Conservation (phyloP, 192 early-diverging fungal genomes). For the Haplosporangium gracile region DNA sequence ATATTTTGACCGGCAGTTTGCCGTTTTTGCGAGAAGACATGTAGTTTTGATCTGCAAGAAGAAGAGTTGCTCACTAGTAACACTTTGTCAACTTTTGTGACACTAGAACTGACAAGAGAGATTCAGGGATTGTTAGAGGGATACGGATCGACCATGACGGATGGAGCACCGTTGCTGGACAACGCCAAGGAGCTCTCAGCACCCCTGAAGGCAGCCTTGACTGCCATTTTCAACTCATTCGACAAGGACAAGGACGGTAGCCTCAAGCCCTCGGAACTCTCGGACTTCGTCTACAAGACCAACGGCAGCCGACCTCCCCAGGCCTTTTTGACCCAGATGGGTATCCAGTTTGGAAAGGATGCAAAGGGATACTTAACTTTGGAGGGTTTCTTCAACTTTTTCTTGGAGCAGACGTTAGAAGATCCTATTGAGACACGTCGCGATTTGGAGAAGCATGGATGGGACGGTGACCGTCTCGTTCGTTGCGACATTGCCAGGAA, state of each 20-base stretch:
- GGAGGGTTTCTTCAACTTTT: slow-evolving; percentile 68
- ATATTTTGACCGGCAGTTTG: neutral
- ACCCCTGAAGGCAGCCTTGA: slow-evolving; percentile 51
- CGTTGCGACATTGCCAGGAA: slow-evolving; percentile 46
- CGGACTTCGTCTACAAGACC: slow-evolving; percentile 62
- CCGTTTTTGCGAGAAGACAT: neutral
- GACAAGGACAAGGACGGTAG: slow-evolving; percentile 64
- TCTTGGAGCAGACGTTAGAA: slow-evolving; percentile 68
- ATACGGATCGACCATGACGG: slow-evolving; percentile 55
- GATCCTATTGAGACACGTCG: slow-evolving; percentile 69
- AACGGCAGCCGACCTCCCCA: slow-evolving; percentile 65
- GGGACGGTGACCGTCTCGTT: slow-evolving; percentile 58
- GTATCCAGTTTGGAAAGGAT: slow-evolving; percentile 62
- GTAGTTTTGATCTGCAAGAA: neutral
- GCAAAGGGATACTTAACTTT: slow-evolving; percentile 60
- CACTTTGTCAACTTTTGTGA: neutral
- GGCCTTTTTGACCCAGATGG: slow-evolving; percentile 68
- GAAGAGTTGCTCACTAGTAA: neutral
- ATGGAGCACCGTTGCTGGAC: slow-evolving; percentile 54
- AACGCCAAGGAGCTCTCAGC: slow-evolving; percentile 51
- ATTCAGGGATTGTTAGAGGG: slow-evolving; percentile 62
- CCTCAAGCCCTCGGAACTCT: slow-evolving; percentile 58
- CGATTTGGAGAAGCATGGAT: slow-evolving; percentile 66
- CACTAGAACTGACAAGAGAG: slow-evolving; percentile 61
- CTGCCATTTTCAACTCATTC: slow-evolving; percentile 61